Evolutionary conservation across 306 rosid species (phyloP).

Genomic region (Sicyos baderoa): DNA sequence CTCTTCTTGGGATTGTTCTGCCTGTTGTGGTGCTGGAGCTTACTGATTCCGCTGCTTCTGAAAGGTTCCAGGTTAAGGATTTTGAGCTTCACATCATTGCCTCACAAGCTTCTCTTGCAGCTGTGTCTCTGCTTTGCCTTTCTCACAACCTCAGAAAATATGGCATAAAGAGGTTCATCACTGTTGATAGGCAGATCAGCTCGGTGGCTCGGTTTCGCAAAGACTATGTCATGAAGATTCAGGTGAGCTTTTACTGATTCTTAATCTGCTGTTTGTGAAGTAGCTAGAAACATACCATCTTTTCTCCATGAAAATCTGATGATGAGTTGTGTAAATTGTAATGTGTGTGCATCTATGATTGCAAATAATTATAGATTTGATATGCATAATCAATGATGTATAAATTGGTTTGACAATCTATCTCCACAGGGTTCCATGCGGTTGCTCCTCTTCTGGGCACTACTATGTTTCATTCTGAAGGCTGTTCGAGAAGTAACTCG

Average conservation of each 20-base stretch:
- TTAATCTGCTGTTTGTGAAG: not conserved
- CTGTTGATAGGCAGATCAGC: conserved; percentile 34
- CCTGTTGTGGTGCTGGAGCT: conserved; percentile 21
- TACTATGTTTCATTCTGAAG: conserved; percentile 36
- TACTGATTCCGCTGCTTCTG: conserved; percentile 22
- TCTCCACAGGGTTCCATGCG: conserved; percentile 30
- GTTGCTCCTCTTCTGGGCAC: conserved; percentile 29
- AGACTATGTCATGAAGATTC: conserved; percentile 31
- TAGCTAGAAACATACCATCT: not conserved
- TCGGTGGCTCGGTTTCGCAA: conserved; percentile 29
- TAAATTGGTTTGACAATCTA: not conserved
- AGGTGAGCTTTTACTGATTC: conserved; percentile 21
- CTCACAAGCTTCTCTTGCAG: conserved; percentile 32
- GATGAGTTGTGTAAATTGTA: not conserved
- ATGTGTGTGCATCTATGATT: not conserved
- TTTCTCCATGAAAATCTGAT: not conserved
- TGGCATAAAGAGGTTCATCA: conserved; percentile 37
- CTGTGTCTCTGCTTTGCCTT: conserved; percentile 36
- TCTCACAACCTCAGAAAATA: conserved; percentile 43
- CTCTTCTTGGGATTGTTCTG: conserved; percentile 29
- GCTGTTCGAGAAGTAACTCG: conserved; percentile 29
- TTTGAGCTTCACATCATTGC: conserved; percentile 35
- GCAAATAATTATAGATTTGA: not conserved
- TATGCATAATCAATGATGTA: not conserved
- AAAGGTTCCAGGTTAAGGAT: conserved; percentile 31